Evolutionary conservation across 169 alveolate species (phyloP).

Genomic region (Eimeria necatrix): DNA sequence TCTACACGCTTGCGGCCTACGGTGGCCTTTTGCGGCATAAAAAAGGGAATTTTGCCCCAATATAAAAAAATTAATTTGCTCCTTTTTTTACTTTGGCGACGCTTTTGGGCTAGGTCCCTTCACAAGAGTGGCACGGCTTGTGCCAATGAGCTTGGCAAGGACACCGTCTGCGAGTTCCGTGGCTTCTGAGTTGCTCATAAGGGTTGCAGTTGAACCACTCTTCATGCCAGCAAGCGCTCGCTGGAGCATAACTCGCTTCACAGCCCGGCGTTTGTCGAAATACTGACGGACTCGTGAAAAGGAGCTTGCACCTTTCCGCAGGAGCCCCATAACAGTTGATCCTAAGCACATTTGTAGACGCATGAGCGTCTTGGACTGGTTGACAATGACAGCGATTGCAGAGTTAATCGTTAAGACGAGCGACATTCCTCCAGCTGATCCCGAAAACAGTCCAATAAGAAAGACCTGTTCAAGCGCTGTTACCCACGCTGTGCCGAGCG

Average conservation of each 20-base stretch:
- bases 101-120: background rate
- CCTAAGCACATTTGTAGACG: conserved; percentile 75
- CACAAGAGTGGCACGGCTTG: background rate
- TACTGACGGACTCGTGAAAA: conserved; percentile 67
- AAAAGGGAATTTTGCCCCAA: background rate
- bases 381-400: conserved; percentile 30
- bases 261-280: conserved; percentile 34
- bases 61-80: background rate
- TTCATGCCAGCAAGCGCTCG: conserved; percentile 60
- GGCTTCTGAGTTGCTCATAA: conserved; percentile 37
- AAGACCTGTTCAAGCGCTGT: conserved; percentile 79
- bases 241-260: conserved; percentile 63
- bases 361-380: conserved; percentile 74
- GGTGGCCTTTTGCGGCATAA: too few species aligned
- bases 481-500: conserved; percentile 43
- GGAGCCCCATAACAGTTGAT: conserved; percentile 47
- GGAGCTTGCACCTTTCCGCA: conserved; percentile 25
- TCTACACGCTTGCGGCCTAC: too few species aligned
- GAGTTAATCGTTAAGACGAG: conserved; percentile 44
- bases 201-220: conserved; percentile 51
- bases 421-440: conserved; percentile 56
- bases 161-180: conserved; percentile 28
- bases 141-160: conserved; percentile 35
- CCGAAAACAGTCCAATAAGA: conserved; percentile 76
- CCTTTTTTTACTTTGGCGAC: background rate